Percentiles rank a stretch among this genome's conserved stretches.
Evolutionary conservation across 1,139 yeast genomes (phyloP).

Genomic region (Sugiyamaella paludigena): DNA sequence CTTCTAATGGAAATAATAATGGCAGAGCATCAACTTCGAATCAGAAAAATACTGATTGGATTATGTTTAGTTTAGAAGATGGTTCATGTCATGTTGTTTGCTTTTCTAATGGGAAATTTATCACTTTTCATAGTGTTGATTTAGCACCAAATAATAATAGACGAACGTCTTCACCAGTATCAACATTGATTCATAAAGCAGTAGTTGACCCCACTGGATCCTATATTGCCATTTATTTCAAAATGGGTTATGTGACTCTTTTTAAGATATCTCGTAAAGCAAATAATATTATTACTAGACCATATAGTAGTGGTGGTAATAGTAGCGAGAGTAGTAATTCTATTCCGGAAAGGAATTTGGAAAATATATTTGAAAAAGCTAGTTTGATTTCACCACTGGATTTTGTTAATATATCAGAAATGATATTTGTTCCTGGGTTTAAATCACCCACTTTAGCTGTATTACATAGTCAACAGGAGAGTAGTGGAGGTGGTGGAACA

Average conservation of each 20-base stretch:
- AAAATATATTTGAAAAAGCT: conserved; percentile 5
- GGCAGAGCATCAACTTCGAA: neutral
- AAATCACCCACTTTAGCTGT: conserved; percentile 16
- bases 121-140: conserved; percentile 4
- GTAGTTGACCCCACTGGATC: conserved; percentile 15
- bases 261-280: conserved; percentile 8
- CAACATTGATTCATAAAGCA: conserved; percentile 6
- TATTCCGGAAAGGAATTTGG: neutral
- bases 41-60: conserved; percentile 12
- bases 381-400: conserved; percentile 13
- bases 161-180: neutral
- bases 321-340: neutral
- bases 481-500: neutral
- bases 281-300: neutral
- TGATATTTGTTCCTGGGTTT: conserved; percentile 17
- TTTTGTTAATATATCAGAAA: conserved; percentile 14
- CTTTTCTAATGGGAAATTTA: conserved; percentile 15
- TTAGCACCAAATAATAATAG: neutral
- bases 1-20: neutral
- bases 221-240: conserved; percentile 12
- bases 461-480: conserved; percentile 9
- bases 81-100: conserved; percentile 17
- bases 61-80: conserved; percentile 14
- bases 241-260: conserved; percentile 9
- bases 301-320: neutral